Evolutionary conservation across 1,139 yeast species (phyloP), one percentile per base, ranked within the genome.

Genomic region (Yamadazyma dushanensis): DNA sequence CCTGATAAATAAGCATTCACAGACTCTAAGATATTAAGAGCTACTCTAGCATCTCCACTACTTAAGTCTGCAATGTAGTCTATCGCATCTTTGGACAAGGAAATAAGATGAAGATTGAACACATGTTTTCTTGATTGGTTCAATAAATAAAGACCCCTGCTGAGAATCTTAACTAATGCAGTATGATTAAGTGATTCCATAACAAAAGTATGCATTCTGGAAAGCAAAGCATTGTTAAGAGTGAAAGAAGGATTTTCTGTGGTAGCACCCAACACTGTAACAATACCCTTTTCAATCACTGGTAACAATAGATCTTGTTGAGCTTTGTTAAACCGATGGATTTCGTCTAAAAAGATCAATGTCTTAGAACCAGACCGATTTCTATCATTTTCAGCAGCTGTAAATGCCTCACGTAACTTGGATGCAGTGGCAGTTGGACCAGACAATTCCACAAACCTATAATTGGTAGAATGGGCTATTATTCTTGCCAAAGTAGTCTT

Each of bases 211-310:
- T 92, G 84, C 64, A 95, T 83, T 44, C 99, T 67, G 10, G 97
- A 88, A 22, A 92, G 65, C 34, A 92, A 62, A 0, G 98, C 97
- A 50, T 88, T 85, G 51, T 89, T 89, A 29, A 92, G 59, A 37
- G 86, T 88, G 58, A 92, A 94, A 19, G 96, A 85, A 1, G 98
- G 98, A 54, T 94, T 94, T 56, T 92, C 98, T 1, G 98, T 92
- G 0, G 98, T 94, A 7, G 98, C 97, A 1, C 98, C 98, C 36
- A 92, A 80, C 3, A 84, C 70, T 0, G 82, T 76, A 5, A 82
- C 70, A 5, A 70, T 65, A 0, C 90, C 89, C 40, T 75, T 70
- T 53, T 85, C 95, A 19, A 84, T 78, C 37, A 78, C 82, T 0
- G 88, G 88, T 8, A 85, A 63, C 38, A 94, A 76, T 19, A 86